These are phyloP conservation scores for Orbilia blumenaviensis DNA, from an alignment of 2,329 filamentous ascomycete species.

Conservation along the genomic window DNA sequence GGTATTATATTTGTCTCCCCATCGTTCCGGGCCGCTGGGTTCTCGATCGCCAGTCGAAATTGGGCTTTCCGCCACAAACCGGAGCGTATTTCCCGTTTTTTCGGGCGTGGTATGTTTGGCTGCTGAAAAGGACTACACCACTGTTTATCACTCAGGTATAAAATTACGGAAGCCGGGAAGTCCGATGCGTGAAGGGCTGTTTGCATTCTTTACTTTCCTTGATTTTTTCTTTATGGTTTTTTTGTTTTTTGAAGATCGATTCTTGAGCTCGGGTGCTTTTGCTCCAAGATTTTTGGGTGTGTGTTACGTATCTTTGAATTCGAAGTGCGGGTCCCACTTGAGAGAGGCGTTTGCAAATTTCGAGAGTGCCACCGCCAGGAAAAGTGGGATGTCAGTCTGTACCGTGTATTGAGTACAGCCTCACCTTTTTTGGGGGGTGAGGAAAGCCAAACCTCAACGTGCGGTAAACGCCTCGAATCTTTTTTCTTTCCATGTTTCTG, in stretches of 20 bases:
- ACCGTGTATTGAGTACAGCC: slow-evolving; percentile 2
- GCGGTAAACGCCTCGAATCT: background rate
- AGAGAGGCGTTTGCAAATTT: slow-evolving; percentile 13
- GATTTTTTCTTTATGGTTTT: background rate
- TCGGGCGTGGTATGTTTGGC: too few species aligned
- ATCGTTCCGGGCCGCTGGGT: background rate
- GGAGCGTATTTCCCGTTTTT: background rate
- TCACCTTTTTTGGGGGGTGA: background rate
- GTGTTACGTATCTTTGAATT: background rate
- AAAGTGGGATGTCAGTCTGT: background rate
- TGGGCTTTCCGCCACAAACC: slow-evolving; percentile 19
- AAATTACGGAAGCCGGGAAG: background rate
- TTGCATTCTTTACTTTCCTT: background rate
- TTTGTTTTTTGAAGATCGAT: background rate
- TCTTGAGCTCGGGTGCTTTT: background rate
- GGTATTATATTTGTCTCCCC: background rate
- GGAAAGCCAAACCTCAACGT: background rate
- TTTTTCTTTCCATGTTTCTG: background rate
- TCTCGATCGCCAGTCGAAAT: slow-evolving; percentile 20
- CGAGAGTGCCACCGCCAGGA: background rate
- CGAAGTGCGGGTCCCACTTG: background rate
- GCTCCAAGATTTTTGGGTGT: background rate
- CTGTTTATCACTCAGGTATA: slow-evolving; percentile 4
- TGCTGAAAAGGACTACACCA: too few species aligned
- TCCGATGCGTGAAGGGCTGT: slow-evolving; percentile 22